phyloP scores from a whole-genome alignment of 179 eudicot genomes.

The Nepenthes alata region DNA sequence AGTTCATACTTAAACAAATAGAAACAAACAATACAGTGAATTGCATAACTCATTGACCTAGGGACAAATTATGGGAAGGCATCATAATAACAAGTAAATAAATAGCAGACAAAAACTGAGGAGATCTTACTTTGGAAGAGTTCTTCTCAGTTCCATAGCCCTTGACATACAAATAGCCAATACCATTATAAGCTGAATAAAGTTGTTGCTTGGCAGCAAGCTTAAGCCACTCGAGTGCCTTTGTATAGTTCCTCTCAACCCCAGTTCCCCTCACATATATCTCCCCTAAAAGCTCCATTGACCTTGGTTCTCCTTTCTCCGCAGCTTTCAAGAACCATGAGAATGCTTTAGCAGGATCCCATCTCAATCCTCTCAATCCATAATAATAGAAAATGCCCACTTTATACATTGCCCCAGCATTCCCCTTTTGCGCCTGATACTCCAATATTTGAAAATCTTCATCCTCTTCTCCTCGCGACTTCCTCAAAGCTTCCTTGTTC shows the following conservation, averaged over 20 bases:
- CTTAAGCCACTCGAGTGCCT: conserved; percentile 75
- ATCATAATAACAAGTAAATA: background rate
- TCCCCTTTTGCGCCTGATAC: conserved; percentile 94
- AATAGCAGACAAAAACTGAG: conserved; percentile 2
- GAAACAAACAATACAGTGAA: background rate
- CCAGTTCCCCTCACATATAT: conserved; percentile 86
- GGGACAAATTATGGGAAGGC: background rate
- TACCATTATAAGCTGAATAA: conserved; percentile 87
- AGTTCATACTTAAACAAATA: too few species aligned
- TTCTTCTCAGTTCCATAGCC: conserved; percentile 91
- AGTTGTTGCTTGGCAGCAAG: conserved; percentile 82
- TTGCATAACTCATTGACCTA: background rate
- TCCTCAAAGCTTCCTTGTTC: conserved; percentile 84
- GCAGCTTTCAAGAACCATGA: conserved; percentile 80
- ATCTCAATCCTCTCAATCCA: conserved; percentile 84
- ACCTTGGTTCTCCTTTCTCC: conserved; percentile 83
- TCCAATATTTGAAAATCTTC: conserved; percentile 94
- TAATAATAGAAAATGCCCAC: conserved; percentile 82
- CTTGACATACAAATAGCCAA: conserved; percentile 87
- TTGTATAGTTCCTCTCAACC: conserved; percentile 73
- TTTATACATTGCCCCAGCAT: conserved; percentile 79
- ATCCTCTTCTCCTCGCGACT: conserved; percentile 88
- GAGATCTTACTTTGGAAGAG: conserved; percentile 53
- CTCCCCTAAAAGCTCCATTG: conserved; percentile 97
- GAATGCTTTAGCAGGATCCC: conserved; percentile 72